These are phyloP conservation scores for Auriscalpium microsporum DNA, from an alignment of 768 basidiomycete genomes.

Conservation along the genomic window DNA sequence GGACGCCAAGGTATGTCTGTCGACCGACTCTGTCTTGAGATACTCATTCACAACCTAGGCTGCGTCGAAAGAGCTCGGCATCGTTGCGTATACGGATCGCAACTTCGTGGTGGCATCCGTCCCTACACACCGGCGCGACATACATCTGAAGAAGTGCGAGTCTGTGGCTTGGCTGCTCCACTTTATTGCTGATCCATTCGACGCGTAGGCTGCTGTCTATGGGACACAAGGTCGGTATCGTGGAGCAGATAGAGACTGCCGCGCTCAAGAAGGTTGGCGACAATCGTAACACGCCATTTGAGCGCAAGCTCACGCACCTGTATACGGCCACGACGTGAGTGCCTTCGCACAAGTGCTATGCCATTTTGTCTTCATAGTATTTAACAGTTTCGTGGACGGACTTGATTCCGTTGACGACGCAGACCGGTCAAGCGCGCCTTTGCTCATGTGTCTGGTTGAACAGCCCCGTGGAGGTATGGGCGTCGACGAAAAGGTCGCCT, in stretches of 20 bases:
- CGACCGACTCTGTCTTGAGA: neutral
- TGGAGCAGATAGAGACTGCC: conserved; percentile 78
- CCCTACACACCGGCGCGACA: conserved; percentile 55
- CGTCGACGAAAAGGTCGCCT: conserved; percentile 35
- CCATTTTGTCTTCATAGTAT: neutral
- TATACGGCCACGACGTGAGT: conserved; percentile 86
- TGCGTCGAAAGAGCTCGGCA: conserved; percentile 70
- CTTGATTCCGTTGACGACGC: conserved; percentile 59
- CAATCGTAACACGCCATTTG: conserved; percentile 65
- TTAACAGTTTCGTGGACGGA: conserved; percentile 70
- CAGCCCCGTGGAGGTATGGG: conserved; percentile 31
- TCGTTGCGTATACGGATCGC: conserved; percentile 61
- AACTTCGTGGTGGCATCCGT: conserved; percentile 74
- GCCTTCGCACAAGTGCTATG: neutral
- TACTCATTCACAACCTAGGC: conserved; percentile 31
- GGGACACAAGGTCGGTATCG: conserved; percentile 78
- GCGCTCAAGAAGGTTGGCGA: conserved; percentile 80
- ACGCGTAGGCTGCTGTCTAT: conserved; percentile 54
- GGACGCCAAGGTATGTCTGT: conserved; percentile 56
- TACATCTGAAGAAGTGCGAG: conserved; percentile 71
- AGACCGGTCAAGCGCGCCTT: conserved; percentile 49
- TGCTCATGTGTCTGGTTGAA: conserved; percentile 74
- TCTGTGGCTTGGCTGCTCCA: neutral
- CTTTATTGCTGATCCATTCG: neutral
- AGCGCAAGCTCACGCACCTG: conserved; percentile 63